Conservation (phyloP, 176 grass and related monocot species). For the Triticum dicoccoides region DNA sequence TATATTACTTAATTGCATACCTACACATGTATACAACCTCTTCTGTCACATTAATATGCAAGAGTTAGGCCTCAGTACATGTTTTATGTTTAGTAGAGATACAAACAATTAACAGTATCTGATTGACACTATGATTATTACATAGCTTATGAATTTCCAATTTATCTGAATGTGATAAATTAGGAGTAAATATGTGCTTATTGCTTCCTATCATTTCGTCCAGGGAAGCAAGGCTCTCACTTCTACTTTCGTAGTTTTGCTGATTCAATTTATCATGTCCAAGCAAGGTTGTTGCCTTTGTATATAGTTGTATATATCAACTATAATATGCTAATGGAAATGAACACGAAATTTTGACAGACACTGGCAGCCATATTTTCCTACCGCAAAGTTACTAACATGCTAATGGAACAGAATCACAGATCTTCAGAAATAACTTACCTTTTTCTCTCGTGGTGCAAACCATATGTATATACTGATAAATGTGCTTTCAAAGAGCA, state of each 20-base stretch:
- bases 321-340: background rate
- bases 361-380: background rate
- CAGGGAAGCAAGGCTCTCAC: background rate
- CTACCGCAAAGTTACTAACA: background rate
- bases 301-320: background rate
- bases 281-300: background rate
- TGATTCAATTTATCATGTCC: background rate
- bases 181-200: background rate
- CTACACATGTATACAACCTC: background rate
- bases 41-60: background rate
- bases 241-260: background rate
- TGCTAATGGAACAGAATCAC: background rate
- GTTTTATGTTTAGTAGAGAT: background rate
- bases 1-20: background rate
- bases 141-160: background rate
- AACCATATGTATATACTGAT: constrained; percentile 68
- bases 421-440: background rate
- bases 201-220: background rate
- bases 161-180: background rate
- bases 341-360: background rate
- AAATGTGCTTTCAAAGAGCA: constrained; percentile 53
- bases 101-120: background rate
- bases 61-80: background rate
- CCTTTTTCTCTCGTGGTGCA: constrained; percentile 61
- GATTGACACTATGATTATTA: background rate